Evolutionary conservation across 352 stramenopile genomes (phyloP), one percentile per base, ranked within the genome.

Genomic region (Globisporangium paroecandrum): DNA sequence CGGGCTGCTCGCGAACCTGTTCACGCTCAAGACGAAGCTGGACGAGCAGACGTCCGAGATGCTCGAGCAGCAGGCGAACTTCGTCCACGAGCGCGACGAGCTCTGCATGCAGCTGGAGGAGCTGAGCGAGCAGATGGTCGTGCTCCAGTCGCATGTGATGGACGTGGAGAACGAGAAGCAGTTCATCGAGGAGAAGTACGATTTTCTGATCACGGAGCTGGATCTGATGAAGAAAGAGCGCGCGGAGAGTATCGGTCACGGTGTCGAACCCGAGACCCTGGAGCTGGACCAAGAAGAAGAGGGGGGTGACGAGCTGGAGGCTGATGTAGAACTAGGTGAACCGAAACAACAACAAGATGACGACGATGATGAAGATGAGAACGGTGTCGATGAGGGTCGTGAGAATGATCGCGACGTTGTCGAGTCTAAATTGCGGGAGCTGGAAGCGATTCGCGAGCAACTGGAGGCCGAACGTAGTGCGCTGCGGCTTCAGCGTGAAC

Each of bases 131-230:
- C 61, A 67, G 53, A 22, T 72, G 8, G 27, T 25, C 9, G 8
- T 29, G 20, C 43, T 68, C 12, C 61, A 72, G 36, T 18, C 55
- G 0, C 20, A 73, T 41, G 51, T 64, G 20, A 27, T 53, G 13
- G 73, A 83, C 18, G 49, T 75, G 20, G 61, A 70, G 56, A 62
- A 76, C 22, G 76, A 80, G 29, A 78, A 77, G 47, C 65, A 78
- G 46, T 74, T 74, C 61, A 59, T 76, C 29, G 69, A 73, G 4
- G 72, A 81, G 36, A 80, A 83, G 38, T 75, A 80, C 32, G 74
- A 73, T 20, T 74, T 75, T 61, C 43, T 81, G 22, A 22, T 64
- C 10, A 62, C 69, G 0, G 74, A 83, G 68, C 65, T 83, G 8
- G 63, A 75, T 29, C 62, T 79, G 15, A 55, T 77, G 49, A 76